These are phyloP conservation scores for Colletotrichum theobromicola DNA, from an alignment of 2,329 filamentous ascomycete species.

Conservation along the genomic window DNA sequence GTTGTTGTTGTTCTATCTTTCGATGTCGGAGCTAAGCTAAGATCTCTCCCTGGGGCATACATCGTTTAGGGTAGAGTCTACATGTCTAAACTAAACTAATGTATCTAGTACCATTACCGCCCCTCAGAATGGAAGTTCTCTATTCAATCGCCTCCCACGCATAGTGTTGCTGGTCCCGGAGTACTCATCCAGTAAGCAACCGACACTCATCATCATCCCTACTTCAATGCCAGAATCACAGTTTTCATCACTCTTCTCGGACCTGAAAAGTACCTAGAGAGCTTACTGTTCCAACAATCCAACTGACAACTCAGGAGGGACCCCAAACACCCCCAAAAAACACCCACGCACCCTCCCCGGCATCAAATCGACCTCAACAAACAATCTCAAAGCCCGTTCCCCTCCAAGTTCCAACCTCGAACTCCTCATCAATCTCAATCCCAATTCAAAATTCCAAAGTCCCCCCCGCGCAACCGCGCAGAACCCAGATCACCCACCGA, in stretches of 20 bases:
- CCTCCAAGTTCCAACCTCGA: no score
- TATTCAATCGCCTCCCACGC: no score
- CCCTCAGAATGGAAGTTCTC: no score
- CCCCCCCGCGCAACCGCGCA: not conserved
- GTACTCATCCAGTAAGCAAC: not conserved
- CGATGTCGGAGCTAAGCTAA: no score
- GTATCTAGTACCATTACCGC: no score
- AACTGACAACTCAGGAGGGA: not conserved
- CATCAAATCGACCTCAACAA: no score
- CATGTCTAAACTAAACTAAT: no score
- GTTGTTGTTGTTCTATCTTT: no score
- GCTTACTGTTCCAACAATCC: accelerated
- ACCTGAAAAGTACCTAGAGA: not conserved
- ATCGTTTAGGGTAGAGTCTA: no score
- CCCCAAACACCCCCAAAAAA: accelerated
- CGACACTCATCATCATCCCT: no score
- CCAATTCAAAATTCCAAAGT: not conserved
- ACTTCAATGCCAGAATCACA: not conserved
- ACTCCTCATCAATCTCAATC: not conserved
- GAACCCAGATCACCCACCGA: not conserved
- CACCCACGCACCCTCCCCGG: not conserved
- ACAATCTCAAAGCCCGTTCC: not conserved
- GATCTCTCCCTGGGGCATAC: no score
- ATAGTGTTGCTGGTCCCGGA: no score
- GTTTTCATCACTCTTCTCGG: not conserved